Conservation (phyloP, 2,329 filamentous ascomycete species). For the Myotisia sp. region DNA sequence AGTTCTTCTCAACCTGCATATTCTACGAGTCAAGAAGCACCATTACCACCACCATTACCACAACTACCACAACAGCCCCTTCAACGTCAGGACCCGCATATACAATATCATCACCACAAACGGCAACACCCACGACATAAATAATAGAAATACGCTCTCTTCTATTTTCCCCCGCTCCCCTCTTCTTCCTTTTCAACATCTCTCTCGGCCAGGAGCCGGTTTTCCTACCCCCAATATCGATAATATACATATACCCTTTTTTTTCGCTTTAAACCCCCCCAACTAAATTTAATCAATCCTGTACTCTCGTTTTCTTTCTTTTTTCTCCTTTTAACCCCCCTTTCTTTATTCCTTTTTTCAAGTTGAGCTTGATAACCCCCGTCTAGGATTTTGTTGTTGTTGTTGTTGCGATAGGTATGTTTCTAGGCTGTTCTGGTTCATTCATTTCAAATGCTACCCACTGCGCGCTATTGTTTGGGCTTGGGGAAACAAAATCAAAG, state of each 20-base stretch:
- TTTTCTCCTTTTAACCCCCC: no score
- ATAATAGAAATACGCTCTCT: background rate
- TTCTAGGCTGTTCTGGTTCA: no score
- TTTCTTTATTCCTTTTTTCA: no score
- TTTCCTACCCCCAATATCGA: no score
- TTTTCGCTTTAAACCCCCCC: background rate
- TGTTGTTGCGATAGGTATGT: no score
- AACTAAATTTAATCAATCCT: background rate
- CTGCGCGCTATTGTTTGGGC: no score
- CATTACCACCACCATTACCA: background rate
- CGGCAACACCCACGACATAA: background rate
- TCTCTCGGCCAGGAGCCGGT: conserved; percentile 1
- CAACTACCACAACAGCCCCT: background rate
- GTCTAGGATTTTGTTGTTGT: no score
- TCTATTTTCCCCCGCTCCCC: background rate
- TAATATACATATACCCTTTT: no score
- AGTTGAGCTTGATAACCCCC: no score
- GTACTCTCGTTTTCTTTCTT: background rate
- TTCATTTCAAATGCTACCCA: no score
- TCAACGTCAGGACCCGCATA: background rate
- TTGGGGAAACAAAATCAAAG: no score
- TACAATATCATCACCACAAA: background rate
- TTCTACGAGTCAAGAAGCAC: background rate
- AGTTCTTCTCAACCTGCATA: background rate
- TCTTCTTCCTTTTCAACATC: no score